A percentile compares a stretch with the other conserved stretches of the same genome.
phyloP scores from a whole-genome alignment of 192 early-diverging fungal species.

The Thamnidium elegans region DNA sequence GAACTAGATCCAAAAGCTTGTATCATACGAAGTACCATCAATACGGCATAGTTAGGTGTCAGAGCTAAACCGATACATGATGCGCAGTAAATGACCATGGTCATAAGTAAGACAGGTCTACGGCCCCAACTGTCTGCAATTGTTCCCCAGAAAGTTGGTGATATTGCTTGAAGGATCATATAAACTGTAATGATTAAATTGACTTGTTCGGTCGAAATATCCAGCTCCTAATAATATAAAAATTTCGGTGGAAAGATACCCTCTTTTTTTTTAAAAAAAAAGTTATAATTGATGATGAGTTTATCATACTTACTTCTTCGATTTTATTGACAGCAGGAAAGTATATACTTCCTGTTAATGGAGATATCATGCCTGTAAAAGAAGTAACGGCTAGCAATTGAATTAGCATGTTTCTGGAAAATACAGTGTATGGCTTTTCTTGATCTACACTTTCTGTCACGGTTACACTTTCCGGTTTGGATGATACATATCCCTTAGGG shows the following conservation, averaged over 20 bases:
- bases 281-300: neutral
- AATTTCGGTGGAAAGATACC: too few relatives aligned
- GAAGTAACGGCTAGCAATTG: conserved; percentile 33
- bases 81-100: conserved; percentile 29
- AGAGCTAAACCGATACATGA: conserved; percentile 39
- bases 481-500: too few relatives aligned
- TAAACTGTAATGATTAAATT: conserved; percentile 38
- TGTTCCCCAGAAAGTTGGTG: conserved; percentile 43
- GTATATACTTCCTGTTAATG: conserved; percentile 27
- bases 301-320: conserved; percentile 14
- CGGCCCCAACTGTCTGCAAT: conserved; percentile 42
- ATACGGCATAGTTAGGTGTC: conserved; percentile 21
- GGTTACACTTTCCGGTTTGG: too few relatives aligned
- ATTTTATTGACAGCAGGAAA: conserved; percentile 27
- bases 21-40: conserved; percentile 38
- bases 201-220: conserved; percentile 25
- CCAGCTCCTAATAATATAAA: conserved; percentile 20
- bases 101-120: conserved; percentile 36
- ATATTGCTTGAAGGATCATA: conserved; percentile 38
- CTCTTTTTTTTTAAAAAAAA: too few relatives aligned
- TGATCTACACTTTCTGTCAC: too few relatives aligned
- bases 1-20: conserved; percentile 45
- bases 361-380: conserved; percentile 34
- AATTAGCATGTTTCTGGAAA: conserved; percentile 21
- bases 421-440: conserved; percentile 19